Evolutionary conservation across 2,329 filamentous ascomycete species (phyloP).

Genomic region (Tolypocladium sp.): DNA sequence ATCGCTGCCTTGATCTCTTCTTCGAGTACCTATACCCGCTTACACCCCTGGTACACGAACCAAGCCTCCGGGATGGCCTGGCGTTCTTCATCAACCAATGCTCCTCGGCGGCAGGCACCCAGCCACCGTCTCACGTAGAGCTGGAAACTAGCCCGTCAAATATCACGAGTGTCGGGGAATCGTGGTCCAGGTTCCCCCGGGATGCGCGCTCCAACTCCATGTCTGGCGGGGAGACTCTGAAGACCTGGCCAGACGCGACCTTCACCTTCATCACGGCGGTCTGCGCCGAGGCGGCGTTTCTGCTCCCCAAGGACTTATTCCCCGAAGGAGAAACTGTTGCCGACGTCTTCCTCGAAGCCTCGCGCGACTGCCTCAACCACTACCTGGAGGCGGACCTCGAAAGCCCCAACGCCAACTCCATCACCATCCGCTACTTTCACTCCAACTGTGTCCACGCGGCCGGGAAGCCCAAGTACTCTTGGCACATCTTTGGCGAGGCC

Average conservation of each 20-base stretch:
- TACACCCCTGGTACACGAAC: conserved; percentile 31
- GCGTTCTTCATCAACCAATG: conserved; percentile 18
- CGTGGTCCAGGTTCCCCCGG: conserved; percentile 1
- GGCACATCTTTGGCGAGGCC: conserved; percentile 36
- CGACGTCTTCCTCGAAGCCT: conserved; percentile 28
- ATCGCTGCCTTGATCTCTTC: conserved; percentile 28
- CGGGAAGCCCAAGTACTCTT: conserved; percentile 31
- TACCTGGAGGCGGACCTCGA: conserved; percentile 33
- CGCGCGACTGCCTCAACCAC: conserved; percentile 24
- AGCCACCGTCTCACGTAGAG: neutral
- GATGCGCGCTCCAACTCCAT: neutral
- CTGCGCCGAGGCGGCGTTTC: conserved; percentile 30
- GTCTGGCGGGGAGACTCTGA: neutral
- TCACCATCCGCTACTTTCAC: conserved; percentile 34
- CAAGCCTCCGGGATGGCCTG: conserved; percentile 26
- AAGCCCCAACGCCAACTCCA: conserved; percentile 29
- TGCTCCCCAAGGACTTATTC: conserved; percentile 29
- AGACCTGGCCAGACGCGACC: conserved; percentile 23
- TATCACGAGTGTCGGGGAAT: neutral
- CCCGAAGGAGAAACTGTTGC: conserved; percentile 26
- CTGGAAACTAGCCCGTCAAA: neutral
- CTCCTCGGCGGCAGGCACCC: neutral
- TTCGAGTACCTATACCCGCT: conserved; percentile 33
- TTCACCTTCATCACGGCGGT: conserved; percentile 34
- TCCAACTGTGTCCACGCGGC: conserved; percentile 34